Conservation (phyloP, 2,329 filamentous ascomycete genomes). For the Ascochyta clinopodiicola region DNA sequence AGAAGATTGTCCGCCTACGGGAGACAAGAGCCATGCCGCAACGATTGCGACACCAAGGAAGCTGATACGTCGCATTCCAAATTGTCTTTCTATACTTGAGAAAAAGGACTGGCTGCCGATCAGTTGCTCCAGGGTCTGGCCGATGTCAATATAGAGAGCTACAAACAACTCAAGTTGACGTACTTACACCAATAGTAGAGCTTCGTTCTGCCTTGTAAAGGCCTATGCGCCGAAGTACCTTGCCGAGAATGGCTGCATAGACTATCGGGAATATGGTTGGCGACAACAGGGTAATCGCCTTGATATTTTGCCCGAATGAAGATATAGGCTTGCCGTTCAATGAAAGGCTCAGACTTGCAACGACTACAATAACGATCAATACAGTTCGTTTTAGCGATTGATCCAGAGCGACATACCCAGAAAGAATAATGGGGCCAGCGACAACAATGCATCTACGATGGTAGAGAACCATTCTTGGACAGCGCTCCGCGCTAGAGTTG, state of each 20-base stretch:
- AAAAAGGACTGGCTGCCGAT: slow-evolving; percentile 4
- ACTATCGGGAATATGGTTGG: slow-evolving; percentile 10
- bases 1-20: slow-evolving; percentile 8
- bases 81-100: slow-evolving; percentile 3
- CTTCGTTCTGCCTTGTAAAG: slow-evolving; percentile 7
- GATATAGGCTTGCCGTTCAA: neutral
- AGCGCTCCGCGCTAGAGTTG: neutral
- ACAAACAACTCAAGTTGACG: neutral
- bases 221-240: neutral
- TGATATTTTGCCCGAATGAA: neutral
- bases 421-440: neutral
- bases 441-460: neutral
- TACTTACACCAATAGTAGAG: slow-evolving; percentile 7
- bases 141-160: neutral
- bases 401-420: neutral
- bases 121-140: slow-evolving; percentile 4
- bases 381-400: neutral
- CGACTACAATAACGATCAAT: neutral
- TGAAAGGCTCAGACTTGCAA: neutral
- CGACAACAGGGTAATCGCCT: slow-evolving; percentile 2
- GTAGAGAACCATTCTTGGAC: neutral
- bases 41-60: neutral
- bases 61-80: neutral
- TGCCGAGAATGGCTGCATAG: slow-evolving; percentile 5
- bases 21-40: slow-evolving; percentile 6